Percentiles rank a stretch among this genome's conserved stretches.
These are phyloP conservation scores for Biscogniauxia mediterranea DNA, from an alignment of 2,329 filamentous ascomycete genomes.

Conservation along the genomic window DNA sequence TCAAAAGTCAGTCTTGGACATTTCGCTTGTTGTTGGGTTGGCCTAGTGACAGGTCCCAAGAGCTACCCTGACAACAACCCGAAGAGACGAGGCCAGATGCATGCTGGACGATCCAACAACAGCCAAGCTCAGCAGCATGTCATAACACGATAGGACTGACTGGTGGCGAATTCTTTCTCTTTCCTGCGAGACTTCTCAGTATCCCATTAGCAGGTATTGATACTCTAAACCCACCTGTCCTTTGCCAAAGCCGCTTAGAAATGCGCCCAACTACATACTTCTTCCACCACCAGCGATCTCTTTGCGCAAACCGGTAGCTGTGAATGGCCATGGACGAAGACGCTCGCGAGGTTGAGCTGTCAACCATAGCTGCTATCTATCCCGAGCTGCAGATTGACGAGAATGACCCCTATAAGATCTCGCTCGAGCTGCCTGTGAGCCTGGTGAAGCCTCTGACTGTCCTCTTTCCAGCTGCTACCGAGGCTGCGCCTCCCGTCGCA, in stretches of 20 bases:
- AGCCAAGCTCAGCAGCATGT: background rate
- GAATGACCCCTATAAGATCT: slow-evolving; percentile 47
- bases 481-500: slow-evolving; percentile 28
- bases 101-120: background rate
- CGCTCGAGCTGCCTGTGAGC: slow-evolving; percentile 57
- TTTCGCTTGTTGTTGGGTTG: background rate
- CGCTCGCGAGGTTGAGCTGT: slow-evolving; percentile 58
- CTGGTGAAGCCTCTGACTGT: slow-evolving; percentile 55
- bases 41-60: background rate
- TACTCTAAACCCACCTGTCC: background rate
- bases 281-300: slow-evolving; percentile 11
- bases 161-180: background rate
- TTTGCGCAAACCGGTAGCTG: slow-evolving; percentile 21
- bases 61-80: too few relatives aligned
- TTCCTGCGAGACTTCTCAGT: background rate
- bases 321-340: slow-evolving; percentile 38
- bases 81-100: background rate
- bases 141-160: background rate
- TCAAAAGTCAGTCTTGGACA: too few relatives aligned
- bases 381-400: slow-evolving; percentile 57
- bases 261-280: slow-evolving; percentile 18
- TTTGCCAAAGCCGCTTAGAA: slow-evolving; percentile 1
- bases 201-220: background rate
- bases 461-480: slow-evolving; percentile 50
- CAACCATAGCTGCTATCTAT: slow-evolving; percentile 62